Evolutionary conservation across 305 asterid genomes (phyloP).

Genomic region (Euphrasia arctica): DNA sequence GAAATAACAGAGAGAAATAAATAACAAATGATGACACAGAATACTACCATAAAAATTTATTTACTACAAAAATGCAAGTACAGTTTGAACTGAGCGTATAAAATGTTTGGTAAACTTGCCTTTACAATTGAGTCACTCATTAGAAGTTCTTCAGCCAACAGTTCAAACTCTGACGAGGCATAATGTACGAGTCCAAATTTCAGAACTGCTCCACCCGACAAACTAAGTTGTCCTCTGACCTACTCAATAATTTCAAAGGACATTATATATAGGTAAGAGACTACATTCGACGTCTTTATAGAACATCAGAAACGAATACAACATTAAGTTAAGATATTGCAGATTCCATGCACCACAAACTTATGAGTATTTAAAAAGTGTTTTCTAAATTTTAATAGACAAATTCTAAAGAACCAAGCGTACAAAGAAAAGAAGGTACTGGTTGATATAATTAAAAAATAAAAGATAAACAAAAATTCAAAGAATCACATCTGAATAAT

Average conservation of each 20-base stretch:
- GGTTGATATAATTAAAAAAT: constrained; percentile 18
- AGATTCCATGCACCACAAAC: constrained; percentile 11
- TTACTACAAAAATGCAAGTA: constrained; percentile 11
- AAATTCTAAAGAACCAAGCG: constrained; percentile 1
- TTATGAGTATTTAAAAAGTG: constrained; percentile 11
- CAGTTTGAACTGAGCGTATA: constrained; percentile 17
- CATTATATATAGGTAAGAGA: constrained; percentile 20
- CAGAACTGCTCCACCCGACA: constrained; percentile 72
- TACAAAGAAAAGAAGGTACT: neutral
- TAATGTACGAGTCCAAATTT: constrained; percentile 73
- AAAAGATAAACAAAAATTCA: constrained; percentile 15
- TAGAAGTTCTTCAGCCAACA: constrained; percentile 89
- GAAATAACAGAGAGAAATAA: constrained; percentile 7
- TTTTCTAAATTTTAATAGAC: constrained; percentile 8
- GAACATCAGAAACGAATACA: constrained; percentile 17
- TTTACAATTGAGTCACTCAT: constrained; percentile 87
- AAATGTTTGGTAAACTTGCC: constrained; percentile 39
- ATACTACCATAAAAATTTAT: neutral
- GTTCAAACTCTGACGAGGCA: constrained; percentile 75
- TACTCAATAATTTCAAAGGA: constrained; percentile 27
- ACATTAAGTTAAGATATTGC: constrained; percentile 2
- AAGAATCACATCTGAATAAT: constrained; percentile 14
- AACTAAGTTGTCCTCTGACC: constrained; percentile 90
- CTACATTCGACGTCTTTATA: constrained; percentile 18
- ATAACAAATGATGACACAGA: constrained; percentile 4